phyloP scores from a whole-genome alignment of 139 green algal genomes.

The Edaphochlamys debaryana region DNA sequence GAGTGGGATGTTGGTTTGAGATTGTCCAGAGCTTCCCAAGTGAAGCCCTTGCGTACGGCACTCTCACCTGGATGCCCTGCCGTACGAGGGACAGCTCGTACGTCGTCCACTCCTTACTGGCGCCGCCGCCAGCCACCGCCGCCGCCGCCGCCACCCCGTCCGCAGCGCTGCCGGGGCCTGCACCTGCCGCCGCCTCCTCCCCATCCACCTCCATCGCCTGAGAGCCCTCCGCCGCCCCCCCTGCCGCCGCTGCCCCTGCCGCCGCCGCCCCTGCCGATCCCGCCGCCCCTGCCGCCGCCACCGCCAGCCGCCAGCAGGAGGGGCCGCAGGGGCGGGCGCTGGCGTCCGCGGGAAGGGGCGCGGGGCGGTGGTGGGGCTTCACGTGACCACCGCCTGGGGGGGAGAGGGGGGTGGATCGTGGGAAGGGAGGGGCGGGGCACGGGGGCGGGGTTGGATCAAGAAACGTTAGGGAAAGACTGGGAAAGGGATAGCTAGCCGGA shows the following conservation, averaged over 20 bases:
- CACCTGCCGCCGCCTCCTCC: background rate
- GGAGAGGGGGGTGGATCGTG: too few species aligned
- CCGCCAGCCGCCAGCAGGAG: constrained; percentile 42
- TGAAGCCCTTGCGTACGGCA: too few species aligned
- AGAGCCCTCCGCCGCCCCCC: background rate
- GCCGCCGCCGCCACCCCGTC: background rate
- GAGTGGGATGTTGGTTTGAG: too few species aligned
- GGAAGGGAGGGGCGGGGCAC: too few species aligned
- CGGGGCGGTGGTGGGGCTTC: constrained; percentile 15
- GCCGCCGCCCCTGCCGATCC: background rate
- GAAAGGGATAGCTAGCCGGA: too few species aligned
- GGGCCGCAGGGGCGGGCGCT: constrained; percentile 42
- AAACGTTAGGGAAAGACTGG: too few species aligned
- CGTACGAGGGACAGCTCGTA: background rate
- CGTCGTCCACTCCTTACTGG: background rate
- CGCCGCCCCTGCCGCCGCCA: too few species aligned
- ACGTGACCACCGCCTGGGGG: constrained; percentile 38
- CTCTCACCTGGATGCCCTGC: constrained; percentile 18
- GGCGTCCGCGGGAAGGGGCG: background rate
- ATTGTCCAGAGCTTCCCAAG: too few species aligned
- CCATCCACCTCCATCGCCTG: background rate
- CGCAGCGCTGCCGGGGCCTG: background rate
- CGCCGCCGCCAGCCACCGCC: background rate
- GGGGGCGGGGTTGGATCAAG: too few species aligned
- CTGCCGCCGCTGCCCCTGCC: background rate